Evolutionary conservation across 2,329 filamentous ascomycete genomes (phyloP).

Genomic region (Epichloe glyceriae): DNA sequence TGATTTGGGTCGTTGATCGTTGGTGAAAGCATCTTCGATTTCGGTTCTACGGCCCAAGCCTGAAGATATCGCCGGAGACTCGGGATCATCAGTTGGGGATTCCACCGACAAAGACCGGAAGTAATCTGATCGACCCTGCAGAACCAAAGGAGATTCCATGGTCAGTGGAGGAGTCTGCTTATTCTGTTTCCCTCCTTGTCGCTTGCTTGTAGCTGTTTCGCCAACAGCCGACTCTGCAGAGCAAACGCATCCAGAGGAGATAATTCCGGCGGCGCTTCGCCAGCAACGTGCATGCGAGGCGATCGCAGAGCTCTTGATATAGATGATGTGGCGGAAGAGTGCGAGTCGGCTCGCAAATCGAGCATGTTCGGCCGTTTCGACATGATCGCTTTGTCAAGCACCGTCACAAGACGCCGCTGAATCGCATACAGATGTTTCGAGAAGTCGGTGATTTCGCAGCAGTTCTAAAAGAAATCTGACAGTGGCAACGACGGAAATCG

Average conservation of each 20-base stretch:
- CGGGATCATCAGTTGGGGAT: constrained; percentile 31
- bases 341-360: constrained; percentile 46
- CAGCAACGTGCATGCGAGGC: constrained; percentile 64
- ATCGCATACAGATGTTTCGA: constrained; percentile 5
- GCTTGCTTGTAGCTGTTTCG: constrained; percentile 73
- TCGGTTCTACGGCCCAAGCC: constrained; percentile 38
- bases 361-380: constrained; percentile 42
- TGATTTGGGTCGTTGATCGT: constrained; percentile 51
- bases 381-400: constrained; percentile 25
- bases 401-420: constrained; percentile 3
- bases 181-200: constrained; percentile 62
- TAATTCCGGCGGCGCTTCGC: constrained; percentile 74
- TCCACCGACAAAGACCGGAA: constrained; percentile 64
- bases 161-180: constrained; percentile 73
- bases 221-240: constrained; percentile 75
- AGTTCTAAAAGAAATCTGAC: background rate
- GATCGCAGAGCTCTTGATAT: constrained; percentile 48
- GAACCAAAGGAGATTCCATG: constrained; percentile 65
- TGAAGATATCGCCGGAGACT: constrained; percentile 16
- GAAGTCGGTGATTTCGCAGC: background rate
- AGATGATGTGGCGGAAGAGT: constrained; percentile 31
- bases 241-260: constrained; percentile 95
- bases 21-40: constrained; percentile 40
- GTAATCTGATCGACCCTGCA: constrained; percentile 65
- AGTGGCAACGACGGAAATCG: no score